Conservation (phyloP, 441 rosid species). For the Bocquillonia castaneifolia region DNA sequence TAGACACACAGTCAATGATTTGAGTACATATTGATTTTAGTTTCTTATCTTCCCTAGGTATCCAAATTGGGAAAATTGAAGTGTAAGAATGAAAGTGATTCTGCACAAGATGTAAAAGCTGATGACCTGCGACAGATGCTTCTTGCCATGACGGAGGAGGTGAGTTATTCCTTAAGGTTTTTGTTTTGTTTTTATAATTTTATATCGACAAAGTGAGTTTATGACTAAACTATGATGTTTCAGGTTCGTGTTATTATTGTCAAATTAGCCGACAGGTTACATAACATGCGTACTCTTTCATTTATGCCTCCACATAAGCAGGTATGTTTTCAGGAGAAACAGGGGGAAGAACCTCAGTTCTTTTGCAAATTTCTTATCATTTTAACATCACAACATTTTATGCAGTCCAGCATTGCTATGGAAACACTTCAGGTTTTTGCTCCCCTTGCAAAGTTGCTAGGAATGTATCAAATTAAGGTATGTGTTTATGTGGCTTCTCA, state of each 20-base stretch:
- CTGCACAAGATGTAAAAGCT: slow-evolving; percentile 93
- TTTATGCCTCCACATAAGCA: slow-evolving; percentile 96
- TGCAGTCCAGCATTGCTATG: slow-evolving; percentile 89
- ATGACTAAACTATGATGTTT: slow-evolving; percentile 28
- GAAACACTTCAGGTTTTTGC: slow-evolving; percentile 98
- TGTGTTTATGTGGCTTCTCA: slow-evolving; percentile 13
- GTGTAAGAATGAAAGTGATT: slow-evolving; percentile 61
- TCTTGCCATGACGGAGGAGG: slow-evolving; percentile 98
- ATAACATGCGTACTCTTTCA: slow-evolving; percentile 94
- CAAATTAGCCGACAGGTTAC: slow-evolving; percentile 95
- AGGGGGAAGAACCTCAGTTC: slow-evolving; percentile 6
- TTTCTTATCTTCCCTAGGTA: slow-evolving; percentile 44
- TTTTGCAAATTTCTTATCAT: slow-evolving; percentile 21
- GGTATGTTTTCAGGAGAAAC: slow-evolving; percentile 38
- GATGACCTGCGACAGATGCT: slow-evolving; percentile 98
- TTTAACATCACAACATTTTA: slow-evolving; percentile 27
- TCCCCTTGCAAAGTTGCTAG: slow-evolving; percentile 90
- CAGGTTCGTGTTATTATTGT: slow-evolving; percentile 98
- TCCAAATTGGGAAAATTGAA: slow-evolving; percentile 91
- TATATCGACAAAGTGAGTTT: slow-evolving; percentile 6
- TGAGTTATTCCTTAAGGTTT: slow-evolving; percentile 20
- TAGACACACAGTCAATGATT: slow-evolving; percentile 12
- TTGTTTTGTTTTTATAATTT: neutral
- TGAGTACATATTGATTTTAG: slow-evolving; percentile 17
- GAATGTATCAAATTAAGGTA: slow-evolving; percentile 98